Percentiles rank a stretch among this genome's conserved stretches.
These are phyloP conservation scores for Gilbertella persicaria DNA, from an alignment of 371 early-diverging fungal genomes.

Conservation along the genomic window DNA sequence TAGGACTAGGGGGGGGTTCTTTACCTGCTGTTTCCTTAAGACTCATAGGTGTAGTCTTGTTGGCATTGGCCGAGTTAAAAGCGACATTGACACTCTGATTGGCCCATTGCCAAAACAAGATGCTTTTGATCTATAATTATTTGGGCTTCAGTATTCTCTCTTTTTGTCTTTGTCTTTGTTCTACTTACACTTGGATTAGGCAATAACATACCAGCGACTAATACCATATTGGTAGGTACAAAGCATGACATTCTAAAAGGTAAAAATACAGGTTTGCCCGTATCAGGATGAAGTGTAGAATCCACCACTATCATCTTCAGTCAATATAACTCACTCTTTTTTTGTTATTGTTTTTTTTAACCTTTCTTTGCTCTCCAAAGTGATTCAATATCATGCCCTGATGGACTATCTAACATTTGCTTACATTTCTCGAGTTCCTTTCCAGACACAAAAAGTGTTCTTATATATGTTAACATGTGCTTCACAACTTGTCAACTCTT, in stretches of 20 bases:
- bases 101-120: constrained; percentile 85
- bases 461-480: constrained; percentile 8
- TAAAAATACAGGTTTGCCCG: constrained; percentile 74
- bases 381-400: constrained; percentile 39
- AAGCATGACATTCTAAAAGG: constrained; percentile 87
- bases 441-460: constrained; percentile 66
- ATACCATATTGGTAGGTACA: constrained; percentile 83
- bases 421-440: constrained; percentile 62
- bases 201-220: constrained; percentile 80
- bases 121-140: constrained; percentile 54
- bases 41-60: constrained; percentile 80
- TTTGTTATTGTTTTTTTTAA: constrained; percentile 19
- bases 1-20: not conserved
- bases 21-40: constrained; percentile 71
- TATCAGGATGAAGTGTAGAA: constrained; percentile 82
- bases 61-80: constrained; percentile 84
- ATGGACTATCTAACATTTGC: constrained; percentile 53
- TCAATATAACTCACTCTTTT: not conserved
- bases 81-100: constrained; percentile 86
- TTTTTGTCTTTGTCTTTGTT: too few relatives aligned
- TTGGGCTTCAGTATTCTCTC: too few relatives aligned
- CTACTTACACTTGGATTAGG: constrained; percentile 73
- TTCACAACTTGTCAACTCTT: not conserved
- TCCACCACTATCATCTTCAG: constrained; percentile 55
- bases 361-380: constrained; percentile 79